Evolutionary conservation across 1,284 basidiomycete genomes (phyloP).

Genomic region (Afroboletus lepidellus): DNA sequence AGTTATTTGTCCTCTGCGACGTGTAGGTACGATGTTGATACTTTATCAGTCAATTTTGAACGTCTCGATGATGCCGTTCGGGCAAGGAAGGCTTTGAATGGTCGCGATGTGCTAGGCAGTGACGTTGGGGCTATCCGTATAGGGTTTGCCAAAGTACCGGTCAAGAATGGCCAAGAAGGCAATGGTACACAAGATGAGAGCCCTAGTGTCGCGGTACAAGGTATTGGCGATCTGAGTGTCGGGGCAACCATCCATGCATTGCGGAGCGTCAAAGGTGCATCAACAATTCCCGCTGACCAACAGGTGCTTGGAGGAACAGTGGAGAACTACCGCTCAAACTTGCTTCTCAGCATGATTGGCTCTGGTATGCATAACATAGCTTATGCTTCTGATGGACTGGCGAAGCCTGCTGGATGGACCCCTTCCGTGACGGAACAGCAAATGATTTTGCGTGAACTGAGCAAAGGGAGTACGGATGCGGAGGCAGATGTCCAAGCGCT

Average conservation of each 20-base stretch:
- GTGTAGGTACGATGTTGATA: slow-evolving; percentile 4
- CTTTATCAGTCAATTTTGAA: slow-evolving; percentile 85
- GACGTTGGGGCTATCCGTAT: slow-evolving; percentile 96
- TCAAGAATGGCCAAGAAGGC: slow-evolving; percentile 77
- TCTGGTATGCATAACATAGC: slow-evolving; percentile 73
- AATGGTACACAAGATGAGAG: slow-evolving; percentile 59
- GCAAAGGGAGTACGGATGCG: slow-evolving; percentile 72
- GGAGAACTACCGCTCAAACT: slow-evolving; percentile 92
- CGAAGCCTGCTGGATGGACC: slow-evolving; percentile 61
- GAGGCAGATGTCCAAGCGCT: slow-evolving; percentile 82
- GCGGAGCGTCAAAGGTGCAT: slow-evolving; percentile 81
- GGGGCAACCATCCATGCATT: slow-evolving; percentile 85
- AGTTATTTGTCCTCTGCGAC: slow-evolving; percentile 33
- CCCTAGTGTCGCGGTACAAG: slow-evolving; percentile 65
- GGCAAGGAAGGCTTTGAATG: slow-evolving; percentile 92
- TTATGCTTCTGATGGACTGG: slow-evolving; percentile 50
- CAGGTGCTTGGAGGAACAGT: slow-evolving; percentile 87
- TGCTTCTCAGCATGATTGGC: slow-evolving; percentile 86
- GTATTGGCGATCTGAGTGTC: slow-evolving; percentile 77
- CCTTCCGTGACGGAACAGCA: slow-evolving; percentile 85
- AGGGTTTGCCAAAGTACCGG: slow-evolving; percentile 94
- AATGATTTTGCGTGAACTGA: slow-evolving; percentile 93
- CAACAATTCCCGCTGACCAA: slow-evolving; percentile 85
- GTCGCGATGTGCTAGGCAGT: slow-evolving; percentile 90
- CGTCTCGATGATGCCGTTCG: slow-evolving; percentile 93